Evolutionary conservation across 352 stramenopile genomes (phyloP).

Genomic region (Pythium graminicola): DNA sequence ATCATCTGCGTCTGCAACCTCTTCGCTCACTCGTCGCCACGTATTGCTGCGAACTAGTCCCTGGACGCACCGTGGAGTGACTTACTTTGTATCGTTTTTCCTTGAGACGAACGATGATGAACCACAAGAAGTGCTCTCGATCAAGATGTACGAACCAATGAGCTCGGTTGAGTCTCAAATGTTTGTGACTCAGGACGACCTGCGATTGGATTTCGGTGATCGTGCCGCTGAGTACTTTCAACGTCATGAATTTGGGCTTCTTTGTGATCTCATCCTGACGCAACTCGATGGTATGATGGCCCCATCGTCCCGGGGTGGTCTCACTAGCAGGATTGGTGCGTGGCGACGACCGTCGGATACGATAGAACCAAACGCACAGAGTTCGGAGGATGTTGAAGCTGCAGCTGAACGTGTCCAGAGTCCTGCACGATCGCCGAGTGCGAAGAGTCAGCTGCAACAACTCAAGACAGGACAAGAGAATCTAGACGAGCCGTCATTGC

Average conservation of each 20-base stretch:
- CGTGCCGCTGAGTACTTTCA: constrained; percentile 34
- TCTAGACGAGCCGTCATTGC: background rate
- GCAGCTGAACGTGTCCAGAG: constrained; percentile 33
- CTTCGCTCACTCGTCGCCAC: constrained; percentile 2
- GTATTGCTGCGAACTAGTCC: constrained; percentile 52
- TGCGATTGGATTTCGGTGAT: constrained; percentile 50
- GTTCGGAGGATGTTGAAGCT: constrained; percentile 10
- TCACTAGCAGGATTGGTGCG: constrained; percentile 3
- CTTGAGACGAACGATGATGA: constrained; percentile 28
- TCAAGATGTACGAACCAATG: constrained; percentile 78
- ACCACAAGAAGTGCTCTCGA: constrained; percentile 28
- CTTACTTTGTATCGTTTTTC: constrained; percentile 81
- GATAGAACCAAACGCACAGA: background rate
- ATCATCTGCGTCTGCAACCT: background rate
- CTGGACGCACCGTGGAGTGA: constrained; percentile 58
- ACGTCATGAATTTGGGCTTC: constrained; percentile 35
- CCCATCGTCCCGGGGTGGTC: constrained; percentile 6
- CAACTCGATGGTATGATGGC: constrained; percentile 53
- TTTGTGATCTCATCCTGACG: constrained; percentile 58
- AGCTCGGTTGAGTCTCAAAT: constrained; percentile 71
- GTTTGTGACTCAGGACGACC: constrained; percentile 46
- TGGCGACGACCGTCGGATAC: constrained; percentile 1
- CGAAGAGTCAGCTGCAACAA: background rate
- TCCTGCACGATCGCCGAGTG: constrained; percentile 14
- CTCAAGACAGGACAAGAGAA: constrained; percentile 28